Percentiles rank a stretch among this genome's conserved stretches.
Evolutionary conservation across 1,139 yeast species (phyloP).

Genomic region (Torulaspora globosa): DNA sequence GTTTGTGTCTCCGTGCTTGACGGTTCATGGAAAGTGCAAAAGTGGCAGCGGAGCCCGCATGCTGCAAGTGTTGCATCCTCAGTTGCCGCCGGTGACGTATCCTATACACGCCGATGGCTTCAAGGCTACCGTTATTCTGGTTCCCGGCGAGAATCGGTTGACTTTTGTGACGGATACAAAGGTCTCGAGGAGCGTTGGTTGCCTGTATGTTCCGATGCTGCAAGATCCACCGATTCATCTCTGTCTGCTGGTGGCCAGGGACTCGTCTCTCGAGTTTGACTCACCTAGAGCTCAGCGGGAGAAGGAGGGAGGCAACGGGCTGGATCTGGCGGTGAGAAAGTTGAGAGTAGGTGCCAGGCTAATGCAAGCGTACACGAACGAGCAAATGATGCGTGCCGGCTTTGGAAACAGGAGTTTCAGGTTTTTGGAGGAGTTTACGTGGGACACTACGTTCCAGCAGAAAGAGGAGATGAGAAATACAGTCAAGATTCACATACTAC

Average conservation of each 20-base stretch:
- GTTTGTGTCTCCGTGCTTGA: constrained; percentile 44
- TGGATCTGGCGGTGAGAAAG: constrained; percentile 72
- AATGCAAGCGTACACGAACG: constrained; percentile 91
- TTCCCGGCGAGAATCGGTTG: constrained; percentile 58
- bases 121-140: constrained; percentile 69
- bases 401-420: constrained; percentile 78
- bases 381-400: constrained; percentile 78
- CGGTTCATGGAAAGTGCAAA: constrained; percentile 44
- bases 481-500: constrained; percentile 70
- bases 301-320: constrained; percentile 58
- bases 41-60: constrained; percentile 16
- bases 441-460: constrained; percentile 48
- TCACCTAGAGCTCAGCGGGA: constrained; percentile 55
- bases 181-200: constrained; percentile 26
- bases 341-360: constrained; percentile 80
- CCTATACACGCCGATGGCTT: constrained; percentile 69
- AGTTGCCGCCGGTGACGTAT: constrained; percentile 58
- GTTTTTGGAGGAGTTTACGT: constrained; percentile 62
- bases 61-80: constrained; percentile 32
- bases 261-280: constrained; percentile 70
- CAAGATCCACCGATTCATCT: constrained; percentile 78
- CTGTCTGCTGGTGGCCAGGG: constrained; percentile 72
- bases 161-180: constrained; percentile 30
- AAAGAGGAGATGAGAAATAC: constrained; percentile 48
- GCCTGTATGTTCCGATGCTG: constrained; percentile 56